Base-by-base conservation (phyloP, 139 green algal genomes). In the Coelastrella sp. region DNA sequence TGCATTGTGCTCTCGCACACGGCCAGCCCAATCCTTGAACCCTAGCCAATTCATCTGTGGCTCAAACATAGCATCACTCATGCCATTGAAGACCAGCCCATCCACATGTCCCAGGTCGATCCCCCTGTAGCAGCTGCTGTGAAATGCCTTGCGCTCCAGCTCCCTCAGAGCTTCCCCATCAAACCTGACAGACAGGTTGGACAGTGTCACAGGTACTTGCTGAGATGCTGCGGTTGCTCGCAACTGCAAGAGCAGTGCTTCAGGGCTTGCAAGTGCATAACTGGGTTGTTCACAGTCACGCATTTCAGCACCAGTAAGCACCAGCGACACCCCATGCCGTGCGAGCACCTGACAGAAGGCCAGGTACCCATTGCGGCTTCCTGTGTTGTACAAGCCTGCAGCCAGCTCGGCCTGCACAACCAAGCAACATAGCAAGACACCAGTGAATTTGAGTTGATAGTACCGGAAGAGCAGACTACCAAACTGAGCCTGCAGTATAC, bases 41-140 rank as follows among this genome's bases (percentile, higher is more conserved):
- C 71, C 77, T 21, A 51, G 63, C 91, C 91, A 94, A 73, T 91
- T 91, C 59, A 59, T 67, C 4, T 68, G 19, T 0, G 88, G 84
- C 83, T 94, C 91, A 73, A 94, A 93, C 91, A 94, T 91, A 4
- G 75, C 59, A 41, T 92, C 89, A n/a, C 74, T 85, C 88, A 94
- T 89, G 73, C 81, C 81, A 68, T 89, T 86, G 64, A 94, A 89
- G 2, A 79, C 64, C 57, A 93, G 62, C 45, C 35, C 83, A 32
- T 72, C 34, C 32, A 89, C 79, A 68, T 67, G 67, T 5, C 25
- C 48, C n/a, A 86, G 35, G 68, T 86, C 80, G 9, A 86, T 68
- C 50, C 80, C 80, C 15, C 48, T 38, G 50, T 80, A 86, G 50
- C 66, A 72, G 67, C n/a, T 32, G n/a, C 30, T 34, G 48, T 80